Evolutionary conservation across 768 basidiomycete genomes (phyloP).

Genomic region (Russula vinacea): DNA sequence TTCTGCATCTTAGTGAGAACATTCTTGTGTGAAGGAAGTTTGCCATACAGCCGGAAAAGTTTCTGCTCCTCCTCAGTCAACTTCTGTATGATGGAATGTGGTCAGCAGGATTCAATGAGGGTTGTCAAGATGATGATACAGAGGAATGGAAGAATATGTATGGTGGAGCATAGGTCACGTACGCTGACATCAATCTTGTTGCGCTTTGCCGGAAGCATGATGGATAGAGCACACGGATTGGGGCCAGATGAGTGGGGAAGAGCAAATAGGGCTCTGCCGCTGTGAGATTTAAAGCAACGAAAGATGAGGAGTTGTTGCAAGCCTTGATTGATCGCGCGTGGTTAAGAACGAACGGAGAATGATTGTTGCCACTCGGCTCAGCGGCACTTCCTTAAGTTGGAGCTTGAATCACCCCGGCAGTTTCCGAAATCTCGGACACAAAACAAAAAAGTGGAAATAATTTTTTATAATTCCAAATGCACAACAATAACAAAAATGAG

Average conservation of each 20-base stretch:
- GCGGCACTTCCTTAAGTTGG: slow-evolving; percentile 6
- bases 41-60: slow-evolving; percentile 92
- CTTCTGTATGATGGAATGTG: slow-evolving; percentile 46
- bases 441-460: neutral
- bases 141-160: slow-evolving; percentile 7
- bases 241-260: slow-evolving; percentile 27
- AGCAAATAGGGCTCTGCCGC: slow-evolving; percentile 30
- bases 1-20: slow-evolving; percentile 93
- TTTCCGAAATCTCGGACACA: slow-evolving; percentile 9
- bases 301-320: neutral
- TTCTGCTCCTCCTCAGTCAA: slow-evolving; percentile 88
- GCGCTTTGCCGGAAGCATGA: slow-evolving; percentile 73
- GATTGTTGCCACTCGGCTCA: slow-evolving; percentile 9
- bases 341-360: slow-evolving; percentile 13
- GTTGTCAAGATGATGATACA: neutral
- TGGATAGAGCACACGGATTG: slow-evolving; percentile 17
- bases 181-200: slow-evolving; percentile 96
- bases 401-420: slow-evolving; percentile 14
- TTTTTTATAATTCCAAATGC: slow-evolving; percentile 5
- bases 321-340: slow-evolving; percentile 2
- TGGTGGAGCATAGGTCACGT: slow-evolving; percentile 37
- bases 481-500: neutral
- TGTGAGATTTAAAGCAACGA: slow-evolving; percentile 18
- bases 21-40: slow-evolving; percentile 91
- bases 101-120: neutral